Base-by-base conservation (phyloP, 169 alveolate genomes). In the Plasmodium sp. region DNA sequence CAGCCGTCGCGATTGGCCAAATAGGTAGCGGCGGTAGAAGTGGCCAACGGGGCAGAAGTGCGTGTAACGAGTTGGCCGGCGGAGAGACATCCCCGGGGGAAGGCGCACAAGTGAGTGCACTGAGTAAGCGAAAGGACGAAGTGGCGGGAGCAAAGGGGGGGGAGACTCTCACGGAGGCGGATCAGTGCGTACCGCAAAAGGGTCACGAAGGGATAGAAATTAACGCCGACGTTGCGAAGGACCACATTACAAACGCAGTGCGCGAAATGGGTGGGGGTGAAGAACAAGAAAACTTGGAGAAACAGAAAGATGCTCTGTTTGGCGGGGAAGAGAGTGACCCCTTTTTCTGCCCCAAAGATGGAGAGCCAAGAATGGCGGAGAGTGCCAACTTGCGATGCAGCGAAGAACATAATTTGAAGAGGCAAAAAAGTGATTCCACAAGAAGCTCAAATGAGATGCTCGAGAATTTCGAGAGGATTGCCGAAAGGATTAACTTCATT, bases 401-500 rank as follows among this genome's bases (percentile, higher is more conserved):
- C 56, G 62, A 67, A 41, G 48, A 71, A 16, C 34, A 2, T 6
- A 36, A 84, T 16, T 31, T 39, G 45, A 45, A 45, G 77, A 10
- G 41, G 10, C 34, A 67, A 34, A 54, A 67, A 51, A 1, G 79
- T 33, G 33, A 82, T 22, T 7, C 58, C 43, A 4, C 67, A 39
- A 51, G 16, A 84, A 34, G 31, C 79, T 33, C 18, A 22, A 75
- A 74, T 51, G 39, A 34, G 7, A 22, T 34, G 81, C 22, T 48
- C 2, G 71, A 67, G 6, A 48, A 74, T 51, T 85, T 85, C 79
- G 85, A 85, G 62, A 36, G 34, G 12, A 67, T 85, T 34, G 74
- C 93, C 27, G 84, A 85, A 85, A 85, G 62, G 71, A 85, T 85
- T 7, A 85, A 85, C 67, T 85, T 75, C 27, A 51, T 85, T 73